These are phyloP conservation scores for Drosera capensis DNA, from an alignment of 148 eudicot species.

Conservation along the genomic window DNA sequence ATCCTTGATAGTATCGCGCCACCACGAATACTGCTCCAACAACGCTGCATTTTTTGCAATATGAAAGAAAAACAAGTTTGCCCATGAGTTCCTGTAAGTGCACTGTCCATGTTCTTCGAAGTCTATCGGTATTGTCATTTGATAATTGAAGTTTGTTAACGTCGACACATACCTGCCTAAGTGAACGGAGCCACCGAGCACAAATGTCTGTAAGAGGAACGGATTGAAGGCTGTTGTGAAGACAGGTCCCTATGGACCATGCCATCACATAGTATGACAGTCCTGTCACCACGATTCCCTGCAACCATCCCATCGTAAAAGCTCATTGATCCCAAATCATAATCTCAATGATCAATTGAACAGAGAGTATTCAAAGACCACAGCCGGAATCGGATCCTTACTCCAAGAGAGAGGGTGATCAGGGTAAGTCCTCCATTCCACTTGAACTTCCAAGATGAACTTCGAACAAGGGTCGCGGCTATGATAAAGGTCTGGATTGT, in stretches of 20 bases:
- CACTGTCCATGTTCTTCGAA: not conserved
- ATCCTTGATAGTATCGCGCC: not conserved
- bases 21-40: conserved; percentile 1
- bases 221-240: not conserved
- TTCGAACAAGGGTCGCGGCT: too few species aligned
- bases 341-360: too few species aligned
- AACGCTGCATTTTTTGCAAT: not conserved
- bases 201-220: not conserved
- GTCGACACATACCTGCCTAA: not conserved
- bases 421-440: too few species aligned
- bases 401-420: too few species aligned
- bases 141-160: not conserved
- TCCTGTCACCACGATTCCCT: not conserved
- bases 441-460: too few species aligned
- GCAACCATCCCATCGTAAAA: too few species aligned
- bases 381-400: too few species aligned
- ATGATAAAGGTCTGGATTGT: too few species aligned
- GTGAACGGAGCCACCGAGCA: not conserved
- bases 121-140: not conserved
- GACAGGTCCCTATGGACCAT: not conserved
- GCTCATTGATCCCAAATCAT: too few species aligned
- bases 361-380: too few species aligned
- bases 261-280: not conserved
- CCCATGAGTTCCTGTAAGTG: not conserved
- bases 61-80: not conserved